Evolutionary conservation across 441 rosid species (phyloP), one percentile per base, ranked within the genome.

Genomic region (Dalechampia spathulata): DNA sequence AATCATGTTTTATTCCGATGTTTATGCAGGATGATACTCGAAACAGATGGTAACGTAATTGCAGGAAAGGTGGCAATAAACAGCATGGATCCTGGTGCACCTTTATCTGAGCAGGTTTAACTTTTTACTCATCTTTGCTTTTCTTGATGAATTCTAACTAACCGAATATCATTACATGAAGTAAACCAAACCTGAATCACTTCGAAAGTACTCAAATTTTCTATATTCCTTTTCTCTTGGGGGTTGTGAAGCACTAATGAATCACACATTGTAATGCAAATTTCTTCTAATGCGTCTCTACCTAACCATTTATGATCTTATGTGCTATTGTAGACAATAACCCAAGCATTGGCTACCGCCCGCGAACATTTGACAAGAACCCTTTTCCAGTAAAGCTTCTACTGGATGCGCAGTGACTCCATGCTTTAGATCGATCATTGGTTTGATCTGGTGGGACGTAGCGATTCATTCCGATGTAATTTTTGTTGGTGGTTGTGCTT

Each of bases 21-120:
- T n/a, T n/a, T 59, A 49, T 51, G 63, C 74, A 88, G 98, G 72
- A 84, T 84, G 78, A 73, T 91, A 59, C 95, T 91, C 42, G 98
- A 91, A 72, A 88, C 93, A 2, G 95, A 88, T 58, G 76, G 91
- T 9, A 83, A 69, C 41, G 76, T 83, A 30, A 83, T 91, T 42
- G 96, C 95, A 10, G 96, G 86, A 58, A 91, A 88, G 77, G 96
- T 87, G 58, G 96, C 90, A 57, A 64, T 80, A 60, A 87, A 91
- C 55, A 83, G 76, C 79, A 67, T 86, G 77, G 95, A 91, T 71
- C 81, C 82, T 38, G 72, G 75, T 38, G 84, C 89, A 54, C 83
- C 95, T 44, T 76, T 91, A 62, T 79, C 98, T 17, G 96, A 91
- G 70, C 96, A 91, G 95, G 98, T 90, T 65, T 67, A 39, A 45